phyloP scores from a whole-genome alignment of 2,329 filamentous ascomycete species.

The Ophiocordyceps robertsii region DNA sequence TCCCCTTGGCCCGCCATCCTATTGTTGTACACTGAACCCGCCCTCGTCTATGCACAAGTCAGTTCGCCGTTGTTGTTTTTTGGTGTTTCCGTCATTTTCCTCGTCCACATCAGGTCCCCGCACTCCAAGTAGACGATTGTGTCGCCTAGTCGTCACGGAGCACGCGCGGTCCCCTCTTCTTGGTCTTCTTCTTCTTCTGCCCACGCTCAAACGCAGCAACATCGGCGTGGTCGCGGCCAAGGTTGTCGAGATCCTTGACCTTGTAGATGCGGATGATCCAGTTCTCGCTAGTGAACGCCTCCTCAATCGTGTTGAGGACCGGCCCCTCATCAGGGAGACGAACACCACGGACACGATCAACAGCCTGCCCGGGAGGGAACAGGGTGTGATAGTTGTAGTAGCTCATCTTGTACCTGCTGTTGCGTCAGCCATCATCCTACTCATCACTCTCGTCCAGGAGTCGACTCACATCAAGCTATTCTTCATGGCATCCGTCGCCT shows the following conservation, averaged over 20 bases:
- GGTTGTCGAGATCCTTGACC: slow-evolving; percentile 96
- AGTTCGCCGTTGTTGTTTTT: slow-evolving; percentile 4
- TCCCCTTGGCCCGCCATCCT: not conserved
- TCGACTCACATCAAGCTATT: slow-evolving; percentile 89
- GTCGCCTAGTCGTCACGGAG: slow-evolving; percentile 53
- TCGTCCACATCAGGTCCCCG: not conserved
- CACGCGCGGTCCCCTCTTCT: slow-evolving; percentile 58
- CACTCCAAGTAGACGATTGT: not conserved
- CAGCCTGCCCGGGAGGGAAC: slow-evolving; percentile 82
- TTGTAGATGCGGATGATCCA: slow-evolving; percentile 99
- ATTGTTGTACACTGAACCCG: slow-evolving; percentile 24
- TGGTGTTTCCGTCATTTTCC: not conserved
- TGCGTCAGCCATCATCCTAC: slow-evolving; percentile 10
- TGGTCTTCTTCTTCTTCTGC: slow-evolving; percentile 73
- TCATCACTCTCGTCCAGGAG: not conserved
- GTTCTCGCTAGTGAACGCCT: slow-evolving; percentile 98
- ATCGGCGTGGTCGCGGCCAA: slow-evolving; percentile 72
- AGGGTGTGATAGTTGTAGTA: slow-evolving; percentile 95
- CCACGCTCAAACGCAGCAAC: slow-evolving; percentile 61
- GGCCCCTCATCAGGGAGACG: slow-evolving; percentile 75
- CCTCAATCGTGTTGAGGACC: slow-evolving; percentile 77
- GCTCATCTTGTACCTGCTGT: slow-evolving; percentile 94
- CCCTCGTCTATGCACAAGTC: slow-evolving; percentile 1
- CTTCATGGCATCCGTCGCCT: slow-evolving; percentile 92
- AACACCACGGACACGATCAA: slow-evolving; percentile 75